phyloP scores from a whole-genome alignment of 2,329 filamentous ascomycete species.

The Penicillium digitatum region DNA sequence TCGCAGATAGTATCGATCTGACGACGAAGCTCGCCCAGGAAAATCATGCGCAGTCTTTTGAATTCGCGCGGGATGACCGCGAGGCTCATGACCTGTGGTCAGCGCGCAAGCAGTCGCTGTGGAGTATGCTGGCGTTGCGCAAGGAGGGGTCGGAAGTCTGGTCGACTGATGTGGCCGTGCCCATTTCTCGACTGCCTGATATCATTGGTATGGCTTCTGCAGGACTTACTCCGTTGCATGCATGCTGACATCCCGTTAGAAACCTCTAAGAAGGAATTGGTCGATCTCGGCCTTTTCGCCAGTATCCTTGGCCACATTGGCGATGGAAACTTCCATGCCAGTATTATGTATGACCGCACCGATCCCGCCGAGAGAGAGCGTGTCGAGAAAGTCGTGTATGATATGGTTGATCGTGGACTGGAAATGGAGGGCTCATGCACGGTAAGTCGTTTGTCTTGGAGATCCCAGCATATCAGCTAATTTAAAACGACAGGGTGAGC shows the following conservation, averaged over 20 bases:
- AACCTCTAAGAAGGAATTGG: conserved; percentile 82
- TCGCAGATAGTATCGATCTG: conserved; percentile 68
- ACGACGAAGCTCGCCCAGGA: conserved; percentile 64
- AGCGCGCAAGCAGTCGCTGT: conserved; percentile 57
- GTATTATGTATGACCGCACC: conserved; percentile 77
- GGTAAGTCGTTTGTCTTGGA: conserved; percentile 27
- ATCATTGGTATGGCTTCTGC: conserved; percentile 50
- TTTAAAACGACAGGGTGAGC: conserved; percentile 58
- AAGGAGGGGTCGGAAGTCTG: conserved; percentile 56
- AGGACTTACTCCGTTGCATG: neutral
- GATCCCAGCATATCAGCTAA: conserved; percentile 3
- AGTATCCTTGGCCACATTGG: conserved; percentile 87
- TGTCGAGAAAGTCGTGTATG: conserved; percentile 76
- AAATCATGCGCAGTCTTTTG: conserved; percentile 55
- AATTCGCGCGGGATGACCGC: conserved; percentile 52
- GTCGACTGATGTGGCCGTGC: conserved; percentile 60
- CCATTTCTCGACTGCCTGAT: conserved; percentile 58
- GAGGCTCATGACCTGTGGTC: conserved; percentile 58
- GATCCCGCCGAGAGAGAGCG: conserved; percentile 67
- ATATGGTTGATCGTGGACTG: conserved; percentile 85
- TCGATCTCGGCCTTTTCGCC: conserved; percentile 78
- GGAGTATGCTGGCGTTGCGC: conserved; percentile 57
- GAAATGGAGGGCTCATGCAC: conserved; percentile 95
- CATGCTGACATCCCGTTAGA: conserved; percentile 49
- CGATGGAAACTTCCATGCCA: conserved; percentile 92